These are phyloP conservation scores for Ceratobasidium sp. DNA, from an alignment of 1,284 basidiomycete species.

Conservation along the genomic window DNA sequence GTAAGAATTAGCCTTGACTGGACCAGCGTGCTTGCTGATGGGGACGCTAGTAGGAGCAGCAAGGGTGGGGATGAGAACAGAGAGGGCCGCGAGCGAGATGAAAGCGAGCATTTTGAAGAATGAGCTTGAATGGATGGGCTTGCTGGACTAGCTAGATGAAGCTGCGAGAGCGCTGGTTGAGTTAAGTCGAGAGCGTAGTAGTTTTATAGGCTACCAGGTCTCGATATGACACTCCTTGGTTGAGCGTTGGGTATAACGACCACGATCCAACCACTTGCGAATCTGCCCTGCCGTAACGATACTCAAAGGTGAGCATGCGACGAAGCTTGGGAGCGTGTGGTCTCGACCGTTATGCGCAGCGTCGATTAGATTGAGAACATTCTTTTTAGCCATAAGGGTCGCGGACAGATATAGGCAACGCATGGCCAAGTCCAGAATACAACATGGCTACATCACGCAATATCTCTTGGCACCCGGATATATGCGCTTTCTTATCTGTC, in stretches of 20 bases:
- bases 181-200: neutral
- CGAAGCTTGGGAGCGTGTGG: neutral
- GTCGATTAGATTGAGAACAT: neutral
- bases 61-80: conserved; percentile 22
- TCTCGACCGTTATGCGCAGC: neutral
- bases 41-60: conserved; percentile 33
- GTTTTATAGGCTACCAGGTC: neutral
- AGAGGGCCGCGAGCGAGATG: conserved; percentile 20
- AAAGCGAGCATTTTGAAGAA: conserved; percentile 24
- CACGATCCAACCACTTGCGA: neutral
- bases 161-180: neutral
- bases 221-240: neutral
- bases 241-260: neutral
- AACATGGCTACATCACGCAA: neutral
- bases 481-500: neutral
- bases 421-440: neutral
- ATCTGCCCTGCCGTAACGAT: neutral
- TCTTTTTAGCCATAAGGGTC: neutral
- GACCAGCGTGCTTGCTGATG: conserved; percentile 25
- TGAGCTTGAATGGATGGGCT: neutral
- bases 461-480: neutral
- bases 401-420: neutral
- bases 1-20: conserved; percentile 26
- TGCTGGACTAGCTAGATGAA: neutral
- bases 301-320: neutral